Base-by-base conservation (phyloP, 1,284 basidiomycete species). In the Ceratobasidium sp. region DNA sequence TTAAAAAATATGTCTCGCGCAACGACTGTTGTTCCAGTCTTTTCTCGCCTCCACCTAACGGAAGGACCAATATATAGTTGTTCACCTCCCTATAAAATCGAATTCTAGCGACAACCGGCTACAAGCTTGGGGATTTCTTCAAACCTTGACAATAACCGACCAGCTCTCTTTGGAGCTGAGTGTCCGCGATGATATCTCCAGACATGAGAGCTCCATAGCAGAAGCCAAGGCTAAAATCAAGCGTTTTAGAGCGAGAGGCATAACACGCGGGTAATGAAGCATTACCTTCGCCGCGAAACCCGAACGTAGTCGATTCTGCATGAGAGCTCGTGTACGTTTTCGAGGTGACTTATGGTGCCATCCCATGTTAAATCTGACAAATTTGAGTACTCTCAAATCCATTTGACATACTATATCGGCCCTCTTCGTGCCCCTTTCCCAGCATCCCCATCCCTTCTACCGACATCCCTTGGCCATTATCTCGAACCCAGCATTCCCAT, bases 251-350 rank as follows among this genome's bases (percentile, higher is more conserved):
- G 6, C 35, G 35, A 38, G 35, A 38, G 4, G 35, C 35, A 38
- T 38, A 38, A 38, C 35, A 11, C 35, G 35, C 11, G 11, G 11
- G 7, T 14, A 41, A 50, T 21, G 30, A 58, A 30, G 18, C 28
- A 41, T 70, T 77, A 93, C 94, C 94, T 90, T 96, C 95, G 41
- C 95, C 95, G 74, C 94, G 88, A 81, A 94, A 96, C 0, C 95
- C 95, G 82, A 95, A 95, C 1, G 89, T 90, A 9, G 85, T 84
- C n/a, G 84, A 79, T 72, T 85, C 85, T 57, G 89, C 78, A 0
- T 85, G 85, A 54, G 83, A 80, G 35, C 82, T 78, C 0, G 81
- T 80, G 78, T 90, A 89, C n/a, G 85, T 83, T 79, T 94, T 94
- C 1, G 92, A 93, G 3, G 91, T 91, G 73, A 84, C 92, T 59